These are phyloP conservation scores for Elongisporangium senticosum DNA, from an alignment of 352 stramenopile species.

Conservation along the genomic window DNA sequence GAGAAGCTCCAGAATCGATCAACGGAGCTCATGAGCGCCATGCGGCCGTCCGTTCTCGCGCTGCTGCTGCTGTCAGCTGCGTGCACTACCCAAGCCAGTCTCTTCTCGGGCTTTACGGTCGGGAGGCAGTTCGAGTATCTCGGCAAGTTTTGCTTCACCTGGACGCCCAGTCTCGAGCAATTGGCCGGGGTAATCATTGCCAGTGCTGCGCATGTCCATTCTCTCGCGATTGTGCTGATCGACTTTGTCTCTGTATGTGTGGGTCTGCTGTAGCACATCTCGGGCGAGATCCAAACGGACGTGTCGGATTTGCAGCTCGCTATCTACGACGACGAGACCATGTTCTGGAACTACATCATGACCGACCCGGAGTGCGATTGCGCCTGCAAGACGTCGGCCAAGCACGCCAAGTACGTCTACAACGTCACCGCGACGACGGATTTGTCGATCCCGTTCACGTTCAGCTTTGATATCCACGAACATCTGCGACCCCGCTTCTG, in stretches of 20 bases:
- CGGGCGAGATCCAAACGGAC: conserved; percentile 57
- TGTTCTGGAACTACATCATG: conserved; percentile 81
- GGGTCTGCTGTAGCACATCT: conserved; percentile 36
- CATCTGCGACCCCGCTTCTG: conserved; percentile 65
- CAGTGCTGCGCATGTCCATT: neutral
- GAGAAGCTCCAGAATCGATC: conserved; percentile 11
- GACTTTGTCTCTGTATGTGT: neutral
- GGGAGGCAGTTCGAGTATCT: conserved; percentile 72
- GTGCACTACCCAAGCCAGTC: conserved; percentile 17
- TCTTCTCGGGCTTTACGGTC: conserved; percentile 58
- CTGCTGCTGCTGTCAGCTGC: conserved; percentile 5
- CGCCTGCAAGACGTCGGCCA: conserved; percentile 60
- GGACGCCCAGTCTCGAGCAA: conserved; percentile 43
- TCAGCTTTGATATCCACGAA: conserved; percentile 58
- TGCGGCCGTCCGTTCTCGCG: conserved; percentile 6
- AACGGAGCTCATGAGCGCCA: conserved; percentile 1
- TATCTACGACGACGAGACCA: conserved; percentile 75
- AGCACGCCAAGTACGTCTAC: conserved; percentile 63
- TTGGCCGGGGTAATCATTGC: conserved; percentile 45
- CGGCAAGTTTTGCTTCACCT: conserved; percentile 83
- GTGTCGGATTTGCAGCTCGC: conserved; percentile 56
- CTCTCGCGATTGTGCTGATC: too few species aligned
- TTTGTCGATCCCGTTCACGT: conserved; percentile 43
- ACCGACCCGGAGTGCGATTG: conserved; percentile 51
- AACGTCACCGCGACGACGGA: conserved; percentile 51